These are phyloP conservation scores for Starmerella roubikii DNA, from an alignment of 805 yeast genomes.

Conservation along the genomic window DNA sequence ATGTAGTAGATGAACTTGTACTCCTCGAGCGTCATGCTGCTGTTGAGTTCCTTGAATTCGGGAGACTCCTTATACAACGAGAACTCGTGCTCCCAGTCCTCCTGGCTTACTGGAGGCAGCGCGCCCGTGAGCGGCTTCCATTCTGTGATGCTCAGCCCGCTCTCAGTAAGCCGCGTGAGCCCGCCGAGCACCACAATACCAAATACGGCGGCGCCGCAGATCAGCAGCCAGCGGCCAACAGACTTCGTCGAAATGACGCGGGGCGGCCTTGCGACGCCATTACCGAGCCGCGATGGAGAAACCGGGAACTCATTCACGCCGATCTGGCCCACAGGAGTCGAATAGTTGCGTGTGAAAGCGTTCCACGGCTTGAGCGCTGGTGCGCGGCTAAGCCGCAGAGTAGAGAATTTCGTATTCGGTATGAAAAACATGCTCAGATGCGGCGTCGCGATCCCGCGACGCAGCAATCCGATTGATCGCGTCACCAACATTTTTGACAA, in stretches of 20 bases:
- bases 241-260: constrained; percentile 35
- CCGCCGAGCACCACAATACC: constrained; percentile 97
- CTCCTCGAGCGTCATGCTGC: constrained; percentile 80
- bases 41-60: constrained; percentile 77
- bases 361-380: neutral
- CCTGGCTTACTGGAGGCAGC: constrained; percentile 69
- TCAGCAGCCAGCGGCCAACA: constrained; percentile 80
- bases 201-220: constrained; percentile 77
- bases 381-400: neutral
- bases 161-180: constrained; percentile 83
- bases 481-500: neutral
- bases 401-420: neutral
- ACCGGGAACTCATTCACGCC: constrained; percentile 17
- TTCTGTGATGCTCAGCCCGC: constrained; percentile 91
- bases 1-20: constrained; percentile 87
- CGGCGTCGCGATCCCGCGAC: neutral
- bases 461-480: neutral
- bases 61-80: constrained; percentile 72
- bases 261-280: constrained; percentile 10
- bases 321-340: constrained; percentile 4
- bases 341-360: neutral
- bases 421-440: neutral
- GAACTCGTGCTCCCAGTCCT: constrained; percentile 80
- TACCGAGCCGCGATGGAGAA: constrained; percentile 4
- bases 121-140: constrained; percentile 98